These are phyloP conservation scores for Pisolithus orientalis DNA, from an alignment of 768 basidiomycete genomes.

Conservation along the genomic window DNA sequence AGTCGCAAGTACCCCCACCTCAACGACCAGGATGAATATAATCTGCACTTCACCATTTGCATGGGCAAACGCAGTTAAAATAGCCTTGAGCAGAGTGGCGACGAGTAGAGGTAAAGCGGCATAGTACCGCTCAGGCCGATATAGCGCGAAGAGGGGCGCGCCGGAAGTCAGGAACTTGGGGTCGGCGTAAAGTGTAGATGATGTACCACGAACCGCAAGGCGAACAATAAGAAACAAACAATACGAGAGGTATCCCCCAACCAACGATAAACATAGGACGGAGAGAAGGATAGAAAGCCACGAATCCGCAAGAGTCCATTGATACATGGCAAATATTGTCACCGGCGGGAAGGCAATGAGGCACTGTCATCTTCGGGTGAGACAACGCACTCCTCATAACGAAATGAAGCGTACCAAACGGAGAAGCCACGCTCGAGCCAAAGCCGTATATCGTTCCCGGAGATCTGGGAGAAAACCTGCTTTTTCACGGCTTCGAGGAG, in stretches of 20 bases:
- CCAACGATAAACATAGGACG: constrained; percentile 53
- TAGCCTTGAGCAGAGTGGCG: constrained; percentile 58
- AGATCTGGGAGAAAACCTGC: constrained; percentile 11
- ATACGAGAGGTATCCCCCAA: constrained; percentile 44
- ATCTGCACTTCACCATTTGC: constrained; percentile 62
- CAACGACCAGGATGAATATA: constrained; percentile 58
- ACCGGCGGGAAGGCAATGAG: constrained; percentile 66
- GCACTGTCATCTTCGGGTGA: constrained; percentile 32
- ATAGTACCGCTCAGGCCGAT: constrained; percentile 61
- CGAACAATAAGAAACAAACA: constrained; percentile 46
- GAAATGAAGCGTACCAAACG: constrained; percentile 50
- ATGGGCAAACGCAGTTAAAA: constrained; percentile 65
- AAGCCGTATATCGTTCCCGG: constrained; percentile 35
- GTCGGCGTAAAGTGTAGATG: constrained; percentile 34
- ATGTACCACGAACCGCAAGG: constrained; percentile 34
- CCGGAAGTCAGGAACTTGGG: constrained; percentile 34
- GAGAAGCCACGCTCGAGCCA: constrained; percentile 54
- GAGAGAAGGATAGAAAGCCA: constrained; percentile 82
- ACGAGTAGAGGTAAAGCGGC: constrained; percentile 55
- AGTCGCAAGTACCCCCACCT: constrained; percentile 50
- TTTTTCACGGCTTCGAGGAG: constrained; percentile 16
- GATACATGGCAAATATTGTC: constrained; percentile 74
- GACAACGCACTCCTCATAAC: constrained; percentile 1
- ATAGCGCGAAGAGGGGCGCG: constrained; percentile 60
- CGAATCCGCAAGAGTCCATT: constrained; percentile 88